Percentiles rank a stretch among this genome's conserved stretches.
phyloP scores from a whole-genome alignment of 106 monocot genomes.

The Dendrobium nobile region DNA sequence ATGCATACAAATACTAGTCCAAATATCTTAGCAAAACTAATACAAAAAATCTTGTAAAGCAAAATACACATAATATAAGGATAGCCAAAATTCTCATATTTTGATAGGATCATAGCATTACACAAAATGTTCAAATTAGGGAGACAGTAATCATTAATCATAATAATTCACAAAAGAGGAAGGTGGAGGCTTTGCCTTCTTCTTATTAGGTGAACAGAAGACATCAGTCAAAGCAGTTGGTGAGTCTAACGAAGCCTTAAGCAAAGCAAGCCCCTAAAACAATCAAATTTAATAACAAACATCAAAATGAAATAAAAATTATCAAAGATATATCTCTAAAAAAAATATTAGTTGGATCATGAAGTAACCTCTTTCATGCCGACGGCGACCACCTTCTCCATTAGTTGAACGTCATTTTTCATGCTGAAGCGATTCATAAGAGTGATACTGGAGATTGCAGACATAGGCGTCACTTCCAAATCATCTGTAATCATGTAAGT shows the following conservation, averaged over 20 bases:
- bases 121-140: too few species aligned
- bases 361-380: slow-evolving; percentile 19
- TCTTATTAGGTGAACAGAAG: neutral
- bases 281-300: neutral
- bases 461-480: slow-evolving; percentile 26
- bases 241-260: slow-evolving; percentile 3
- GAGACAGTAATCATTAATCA: too few species aligned
- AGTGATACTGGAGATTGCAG: slow-evolving; percentile 16
- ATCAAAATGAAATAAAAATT: neutral
- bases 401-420: slow-evolving; percentile 14
- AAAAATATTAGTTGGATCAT: neutral
- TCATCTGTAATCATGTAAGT: slow-evolving; percentile 41
- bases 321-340: neutral
- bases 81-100: too few species aligned
- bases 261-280: neutral
- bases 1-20: too few species aligned
- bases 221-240: slow-evolving; percentile 8
- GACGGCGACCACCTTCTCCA: slow-evolving; percentile 16
- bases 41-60: too few species aligned
- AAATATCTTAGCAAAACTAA: too few species aligned
- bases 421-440: slow-evolving; percentile 22
- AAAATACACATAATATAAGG: too few species aligned
- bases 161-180: too few species aligned
- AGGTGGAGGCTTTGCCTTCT: too few species aligned
- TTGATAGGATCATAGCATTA: too few species aligned